Evolutionary conservation across 2,329 filamentous ascomycete genomes (phyloP), one percentile per base, ranked within the genome.

Genomic region (Calonectria fujianensis): DNA sequence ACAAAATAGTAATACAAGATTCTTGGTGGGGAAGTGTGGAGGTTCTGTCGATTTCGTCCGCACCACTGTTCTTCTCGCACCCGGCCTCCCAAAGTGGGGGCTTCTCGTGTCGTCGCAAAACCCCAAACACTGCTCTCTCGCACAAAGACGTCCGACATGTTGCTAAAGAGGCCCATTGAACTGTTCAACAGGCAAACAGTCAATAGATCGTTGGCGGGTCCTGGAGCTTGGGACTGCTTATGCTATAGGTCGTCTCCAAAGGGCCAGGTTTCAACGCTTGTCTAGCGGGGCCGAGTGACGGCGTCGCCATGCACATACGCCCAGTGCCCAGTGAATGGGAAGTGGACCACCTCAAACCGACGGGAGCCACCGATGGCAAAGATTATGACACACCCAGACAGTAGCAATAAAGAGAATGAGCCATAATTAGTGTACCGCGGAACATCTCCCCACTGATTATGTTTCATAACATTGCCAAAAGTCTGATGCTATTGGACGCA

Each of bases 231-330:
- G n/a, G 14, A 52, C 14, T 39, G 54, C 10, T 59, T 59, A 37
- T 59, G 32, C 35, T 18, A 39, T 59, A 37, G 31, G 31, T 20
- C 10, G 18, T 39, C 27, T 39, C 24, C 18, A 31, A 54, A 39
- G 41, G 67, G 27, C 45, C 45, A 51, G 27, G 54, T 64, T 50
- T 37, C 52, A 64, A 72, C 64, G 65, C 65, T 69, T 69, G 57
- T 65, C 71, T 65, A 65, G 65, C 57, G 71, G 70, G 54, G 54
- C 54, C 16, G 27, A 39, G 51, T 31, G 20, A 32, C 27, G 48
- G n/a, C 8, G 57, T 27, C 11, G 57, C 13, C 31, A 10, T 48
- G 20, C 16, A 20, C 20, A 32, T 32, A 32, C 20, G n/a, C 37
- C 24, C 13, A 27, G 54, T 59, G 32, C 57, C 57, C 57, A 39